Base-by-base conservation (phyloP, 768 basidiomycete species). In the Suillus sp. region DNA sequence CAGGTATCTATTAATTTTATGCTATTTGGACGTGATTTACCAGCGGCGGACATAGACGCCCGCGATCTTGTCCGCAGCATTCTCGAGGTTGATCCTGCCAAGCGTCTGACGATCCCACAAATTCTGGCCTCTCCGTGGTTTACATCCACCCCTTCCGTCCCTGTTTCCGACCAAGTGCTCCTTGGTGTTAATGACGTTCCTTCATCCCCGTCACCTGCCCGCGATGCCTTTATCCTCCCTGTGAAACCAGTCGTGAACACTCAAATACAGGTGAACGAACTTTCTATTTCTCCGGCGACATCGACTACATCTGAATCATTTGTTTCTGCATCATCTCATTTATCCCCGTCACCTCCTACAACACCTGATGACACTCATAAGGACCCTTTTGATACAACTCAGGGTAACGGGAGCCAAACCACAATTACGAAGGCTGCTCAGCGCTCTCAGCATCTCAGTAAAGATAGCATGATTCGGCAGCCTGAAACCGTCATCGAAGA, bases 101-200 rank as follows among this genome's bases (percentile, higher is more conserved):
- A 89, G 64, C 90, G 96, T 11, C 78, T 88, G 37, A 84, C 86
- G 13, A 94, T 98, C 67, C 85, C 92, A 25, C 91, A 92, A 70
- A 96, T 97, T 57, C 82, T 98, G 34, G 78, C 83, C 1, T 94
- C 96, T 71, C 76, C 89, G 1, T 99, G 96, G 96, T 99, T 97
- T 75, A 84, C 80, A 20, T 70, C 79, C 55, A 71, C 71, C 45
- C 25, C 54, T 56, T 22, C 64, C 53, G 4, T 64, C 38, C 42
- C 45, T 18, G 63, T 61, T 48, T 50, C 57, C 34, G 42, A 43
- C 56, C 22, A 55, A 34, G 30, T 50, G 13, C 63, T 30, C 35
- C 61, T n/a, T 65, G 65, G 63, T 63, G 59, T 71, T 64, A 65
- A 71, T 62, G 51, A 70, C 51, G 59, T 66, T 59, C 72, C 75